Percentiles rank a stretch among this genome's conserved stretches.
These are phyloP conservation scores for Teratosphaeria epicoccoides DNA, from an alignment of 2,329 filamentous ascomycete genomes.

Conservation along the genomic window DNA sequence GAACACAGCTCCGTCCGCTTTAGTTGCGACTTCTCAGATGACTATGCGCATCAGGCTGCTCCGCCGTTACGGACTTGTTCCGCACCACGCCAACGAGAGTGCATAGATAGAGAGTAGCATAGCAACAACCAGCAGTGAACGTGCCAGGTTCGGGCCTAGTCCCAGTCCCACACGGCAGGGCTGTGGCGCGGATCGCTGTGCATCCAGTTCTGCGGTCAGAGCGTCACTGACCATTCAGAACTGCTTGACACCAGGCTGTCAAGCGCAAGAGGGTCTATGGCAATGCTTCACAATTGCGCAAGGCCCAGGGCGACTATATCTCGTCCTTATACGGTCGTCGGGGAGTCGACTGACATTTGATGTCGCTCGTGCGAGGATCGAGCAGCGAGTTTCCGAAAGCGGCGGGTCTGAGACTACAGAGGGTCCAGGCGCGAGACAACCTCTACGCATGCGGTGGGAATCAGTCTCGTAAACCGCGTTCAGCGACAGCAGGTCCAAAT, in stretches of 20 bases:
- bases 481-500: slow-evolving; percentile 9
- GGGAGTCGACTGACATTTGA: neutral
- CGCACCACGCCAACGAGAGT: neutral
- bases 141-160: slow-evolving; percentile 15
- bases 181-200: slow-evolving; percentile 23
- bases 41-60: neutral
- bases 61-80: slow-evolving; percentile 12
- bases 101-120: slow-evolving; percentile 1
- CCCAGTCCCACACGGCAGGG: slow-evolving; percentile 20
- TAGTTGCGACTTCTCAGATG: neutral
- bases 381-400: slow-evolving; percentile 23
- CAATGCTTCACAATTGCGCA: slow-evolving; percentile 10
- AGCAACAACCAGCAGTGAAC: slow-evolving; percentile 7
- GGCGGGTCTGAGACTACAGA: slow-evolving; percentile 19
- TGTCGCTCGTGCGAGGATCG: slow-evolving; percentile 9
- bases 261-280: slow-evolving; percentile 14
- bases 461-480: slow-evolving; percentile 15
- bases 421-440: slow-evolving; percentile 21
- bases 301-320: slow-evolving; percentile 14
- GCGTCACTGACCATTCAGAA: slow-evolving; percentile 19
- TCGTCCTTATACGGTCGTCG: slow-evolving; percentile 2
- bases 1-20: neutral
- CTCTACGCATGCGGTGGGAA: slow-evolving; percentile 23
- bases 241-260: slow-evolving; percentile 15
- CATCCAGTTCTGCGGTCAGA: slow-evolving; percentile 12